Base-by-base conservation (phyloP, 176 grass and related monocot genomes). In the Paspalum vaginatum region DNA sequence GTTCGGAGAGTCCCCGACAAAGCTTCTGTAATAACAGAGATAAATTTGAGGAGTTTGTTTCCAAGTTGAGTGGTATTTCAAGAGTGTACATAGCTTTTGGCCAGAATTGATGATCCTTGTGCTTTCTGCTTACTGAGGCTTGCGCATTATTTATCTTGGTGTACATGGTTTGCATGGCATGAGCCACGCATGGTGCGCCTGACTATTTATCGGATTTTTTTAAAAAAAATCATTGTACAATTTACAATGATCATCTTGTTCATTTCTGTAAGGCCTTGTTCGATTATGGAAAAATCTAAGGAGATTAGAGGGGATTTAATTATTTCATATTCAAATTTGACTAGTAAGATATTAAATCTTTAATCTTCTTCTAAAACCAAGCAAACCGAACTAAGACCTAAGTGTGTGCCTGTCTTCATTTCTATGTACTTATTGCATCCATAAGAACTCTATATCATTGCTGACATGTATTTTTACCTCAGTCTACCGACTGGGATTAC, bases 1-100 rank as follows among this genome's bases (percentile, higher is more conserved):
- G 54, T 79, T 85, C 55, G 87, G 77, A 83, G 92, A 73, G 73
- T 70, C 68, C 5, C 85, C 75, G 58, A 83, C 75, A 72, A 83
- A 57, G 22, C 79, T 62, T n/a, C 16, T 56, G 26, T 83, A 78
- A 81, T 83, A 78, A 81, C 41, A 58, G 79, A 0, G 54, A 25
- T 24, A 43, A 76, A 32, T 72, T 70, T 57, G 55, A 26, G 11
- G 40, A 24, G 5, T 74, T 76, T 60, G 18, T 76, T 25, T 61
- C 55, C 11, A 61, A 49, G 27, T 4, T 8, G 42, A n/a, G 46
- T 85, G 70, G 17, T 76, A 0, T 49, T 80, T 55, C 8, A 25
- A 70, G 87, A 80, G 76, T 84, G 85, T 71, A 82, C 53, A 84
- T 84, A 79, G 52, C 49, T 60, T 84, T 22, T 32, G 32, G 17